Conservation (phyloP, 202 grass and related monocot species). For the Schoenoplectus triqueter region DNA sequence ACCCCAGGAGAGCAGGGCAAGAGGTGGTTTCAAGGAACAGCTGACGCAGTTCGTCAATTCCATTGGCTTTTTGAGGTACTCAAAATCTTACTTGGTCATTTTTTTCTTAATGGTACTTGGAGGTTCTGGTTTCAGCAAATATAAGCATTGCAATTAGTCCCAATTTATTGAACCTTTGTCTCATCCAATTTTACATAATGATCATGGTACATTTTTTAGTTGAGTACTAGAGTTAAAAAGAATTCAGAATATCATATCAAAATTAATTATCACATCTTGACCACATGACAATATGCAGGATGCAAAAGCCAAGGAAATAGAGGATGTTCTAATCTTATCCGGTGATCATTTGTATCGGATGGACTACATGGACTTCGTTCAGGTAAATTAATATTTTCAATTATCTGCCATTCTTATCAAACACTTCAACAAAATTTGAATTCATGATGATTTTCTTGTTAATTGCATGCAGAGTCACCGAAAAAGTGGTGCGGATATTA, state of each 20-base stretch:
- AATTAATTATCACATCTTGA: neutral
- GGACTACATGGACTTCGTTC: constrained; percentile 87
- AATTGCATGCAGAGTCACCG: constrained; percentile 66
- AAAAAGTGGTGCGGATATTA: constrained; percentile 80
- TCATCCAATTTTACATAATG: constrained; percentile 18
- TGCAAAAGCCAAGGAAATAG: constrained; percentile 78
- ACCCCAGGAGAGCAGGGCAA: constrained; percentile 68
- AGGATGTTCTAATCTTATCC: constrained; percentile 90
- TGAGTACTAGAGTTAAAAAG: neutral
- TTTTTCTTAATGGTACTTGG: neutral
- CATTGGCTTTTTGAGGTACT: constrained; percentile 90
- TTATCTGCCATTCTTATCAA: neutral
- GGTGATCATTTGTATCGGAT: constrained; percentile 90
- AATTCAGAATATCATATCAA: neutral
- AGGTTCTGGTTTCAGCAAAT: neutral
- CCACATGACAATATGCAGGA: constrained; percentile 48
- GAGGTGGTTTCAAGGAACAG: constrained; percentile 91
- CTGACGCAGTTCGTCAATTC: constrained; percentile 85
- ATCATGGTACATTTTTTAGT: neutral
- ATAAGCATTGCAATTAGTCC: neutral
- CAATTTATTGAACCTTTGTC: neutral
- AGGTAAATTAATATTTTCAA: constrained; percentile 46
- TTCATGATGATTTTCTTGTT: constrained; percentile 7
- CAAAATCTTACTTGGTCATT: neutral
- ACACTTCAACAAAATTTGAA: constrained; percentile 19